Conservation (phyloP, 257 asterid species). For the Dorcoceras hygrometricum region DNA sequence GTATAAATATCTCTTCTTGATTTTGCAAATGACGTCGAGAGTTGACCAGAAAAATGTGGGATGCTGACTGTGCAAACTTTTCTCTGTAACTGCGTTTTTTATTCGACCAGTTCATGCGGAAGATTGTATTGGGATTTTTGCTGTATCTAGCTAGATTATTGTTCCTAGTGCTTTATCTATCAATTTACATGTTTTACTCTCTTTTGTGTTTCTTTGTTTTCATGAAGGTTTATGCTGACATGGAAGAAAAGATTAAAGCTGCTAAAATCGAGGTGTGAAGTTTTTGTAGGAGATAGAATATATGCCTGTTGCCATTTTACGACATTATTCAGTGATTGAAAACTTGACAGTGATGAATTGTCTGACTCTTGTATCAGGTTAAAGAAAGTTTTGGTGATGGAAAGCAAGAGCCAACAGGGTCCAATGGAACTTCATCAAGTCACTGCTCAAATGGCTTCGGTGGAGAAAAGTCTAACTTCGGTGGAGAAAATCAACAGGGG, state of each 20-base stretch:
- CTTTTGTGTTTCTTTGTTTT: slow-evolving; percentile 22
- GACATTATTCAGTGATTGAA: background rate
- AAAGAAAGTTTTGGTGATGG: slow-evolving; percentile 65
- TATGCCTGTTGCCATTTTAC: background rate
- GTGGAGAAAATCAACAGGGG: slow-evolving; percentile 57
- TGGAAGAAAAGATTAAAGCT: slow-evolving; percentile 75
- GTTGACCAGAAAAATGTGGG: slow-evolving; percentile 8
- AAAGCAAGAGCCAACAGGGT: slow-evolving; percentile 58
- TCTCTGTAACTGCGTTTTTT: too few species aligned
- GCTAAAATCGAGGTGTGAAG: slow-evolving; percentile 80
- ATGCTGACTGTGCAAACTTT: background rate
- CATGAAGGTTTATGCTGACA: slow-evolving; percentile 67
- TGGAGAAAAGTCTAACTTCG: slow-evolving; percentile 39
- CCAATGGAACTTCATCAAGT: slow-evolving; percentile 35
- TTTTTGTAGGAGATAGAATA: slow-evolving; percentile 13
- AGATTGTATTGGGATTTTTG: too few species aligned
- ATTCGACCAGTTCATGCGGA: too few species aligned
- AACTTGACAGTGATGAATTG: slow-evolving; percentile 10
- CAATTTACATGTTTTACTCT: slow-evolving; percentile 13
- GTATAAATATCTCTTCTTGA: slow-evolving; percentile 33
- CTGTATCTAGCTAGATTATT: too few species aligned
- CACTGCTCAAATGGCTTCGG: slow-evolving; percentile 31
- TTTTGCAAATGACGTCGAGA: slow-evolving; percentile 4
- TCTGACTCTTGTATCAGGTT: slow-evolving; percentile 47
- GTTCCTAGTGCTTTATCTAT: background rate